phyloP scores from a whole-genome alignment of 371 early-diverging fungal species.

The Apophysomyces trapeziformis region DNA sequence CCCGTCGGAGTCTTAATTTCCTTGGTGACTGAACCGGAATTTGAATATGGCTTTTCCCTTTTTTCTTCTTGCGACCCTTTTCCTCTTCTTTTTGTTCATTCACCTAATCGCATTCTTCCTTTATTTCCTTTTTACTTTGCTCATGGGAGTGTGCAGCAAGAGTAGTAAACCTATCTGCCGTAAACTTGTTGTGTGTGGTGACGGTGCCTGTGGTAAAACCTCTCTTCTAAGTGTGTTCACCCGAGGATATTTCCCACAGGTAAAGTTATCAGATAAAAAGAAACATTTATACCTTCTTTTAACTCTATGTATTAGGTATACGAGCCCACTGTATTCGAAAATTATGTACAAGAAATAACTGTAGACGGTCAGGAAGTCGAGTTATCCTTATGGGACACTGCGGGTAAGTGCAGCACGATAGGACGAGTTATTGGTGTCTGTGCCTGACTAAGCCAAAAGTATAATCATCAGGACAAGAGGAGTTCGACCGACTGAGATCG shows the following conservation, averaged over 20 bases:
- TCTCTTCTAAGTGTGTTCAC: constrained; percentile 48
- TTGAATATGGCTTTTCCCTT: not conserved
- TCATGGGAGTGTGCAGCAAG: constrained; percentile 19
- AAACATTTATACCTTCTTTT: not conserved
- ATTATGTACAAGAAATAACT: constrained; percentile 82
- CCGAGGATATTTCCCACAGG: constrained; percentile 47
- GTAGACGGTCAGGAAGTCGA: constrained; percentile 79
- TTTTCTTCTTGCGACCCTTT: not conserved
- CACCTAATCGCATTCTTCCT: not conserved
- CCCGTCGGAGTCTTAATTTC: too few relatives aligned
- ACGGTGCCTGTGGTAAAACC: constrained; percentile 75
- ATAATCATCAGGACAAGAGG: constrained; percentile 62
- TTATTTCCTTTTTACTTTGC: not conserved
- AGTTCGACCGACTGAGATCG: constrained; percentile 59
- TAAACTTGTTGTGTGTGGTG: constrained; percentile 79
- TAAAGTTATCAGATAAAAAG: constrained; percentile 7
- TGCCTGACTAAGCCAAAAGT: constrained; percentile 2
- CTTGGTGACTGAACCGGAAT: too few relatives aligned
- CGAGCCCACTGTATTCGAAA: constrained; percentile 85
- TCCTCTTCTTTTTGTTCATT: not conserved
- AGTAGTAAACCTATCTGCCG: constrained; percentile 15
- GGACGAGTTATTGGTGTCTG: not conserved
- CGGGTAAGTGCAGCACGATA: constrained; percentile 60
- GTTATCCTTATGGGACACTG: constrained; percentile 93
- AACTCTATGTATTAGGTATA: constrained; percentile 33